Conservation (phyloP, 1,284 basidiomycete species). For the Thecaphora frezii region DNA sequence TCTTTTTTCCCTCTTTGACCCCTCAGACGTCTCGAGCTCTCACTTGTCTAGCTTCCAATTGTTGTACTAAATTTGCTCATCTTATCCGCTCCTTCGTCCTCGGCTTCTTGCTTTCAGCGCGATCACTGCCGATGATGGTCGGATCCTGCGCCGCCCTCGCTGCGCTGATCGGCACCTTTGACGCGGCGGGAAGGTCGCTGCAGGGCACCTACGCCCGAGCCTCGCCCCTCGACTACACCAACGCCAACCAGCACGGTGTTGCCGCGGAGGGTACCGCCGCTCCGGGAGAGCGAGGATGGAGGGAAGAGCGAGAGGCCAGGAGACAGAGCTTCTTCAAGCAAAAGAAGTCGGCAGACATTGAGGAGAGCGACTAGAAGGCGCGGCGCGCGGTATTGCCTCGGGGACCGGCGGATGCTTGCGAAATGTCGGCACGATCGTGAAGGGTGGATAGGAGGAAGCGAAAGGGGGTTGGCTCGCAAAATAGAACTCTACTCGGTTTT, state of each 20-base stretch:
- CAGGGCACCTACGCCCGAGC: slow-evolving; percentile 30
- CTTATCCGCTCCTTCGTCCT: too few relatives aligned
- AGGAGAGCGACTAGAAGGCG: not conserved
- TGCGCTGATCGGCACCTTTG: slow-evolving; percentile 77
- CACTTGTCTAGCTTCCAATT: not conserved
- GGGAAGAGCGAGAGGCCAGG: slow-evolving; percentile 61
- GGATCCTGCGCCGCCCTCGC: slow-evolving; percentile 80
- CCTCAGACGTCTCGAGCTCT: slow-evolving; percentile 1
- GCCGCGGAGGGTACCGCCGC: slow-evolving; percentile 48
- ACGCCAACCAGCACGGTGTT: slow-evolving; percentile 12
- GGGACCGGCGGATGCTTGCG: too few relatives aligned
- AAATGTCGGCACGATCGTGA: too few relatives aligned
- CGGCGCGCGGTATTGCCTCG: too few relatives aligned
- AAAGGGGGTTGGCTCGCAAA: too few relatives aligned
- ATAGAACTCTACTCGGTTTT: too few relatives aligned
- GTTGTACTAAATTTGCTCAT: not conserved
- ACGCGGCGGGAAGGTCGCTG: slow-evolving; percentile 69
- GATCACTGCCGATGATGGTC: slow-evolving; percentile 80
- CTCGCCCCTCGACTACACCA: slow-evolving; percentile 24
- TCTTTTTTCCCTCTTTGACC: slow-evolving; percentile 19
- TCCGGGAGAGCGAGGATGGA: slow-evolving; percentile 55
- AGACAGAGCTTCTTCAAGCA: slow-evolving; percentile 62
- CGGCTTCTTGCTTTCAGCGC: slow-evolving; percentile 65
- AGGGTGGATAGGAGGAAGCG: too few relatives aligned
- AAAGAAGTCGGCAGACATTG: not conserved